A percentile compares a stretch with the other conserved stretches of the same genome.
phyloP scores from a whole-genome alignment of 2,329 filamentous ascomycete species.

The Myriosclerotinia duriaeana region DNA sequence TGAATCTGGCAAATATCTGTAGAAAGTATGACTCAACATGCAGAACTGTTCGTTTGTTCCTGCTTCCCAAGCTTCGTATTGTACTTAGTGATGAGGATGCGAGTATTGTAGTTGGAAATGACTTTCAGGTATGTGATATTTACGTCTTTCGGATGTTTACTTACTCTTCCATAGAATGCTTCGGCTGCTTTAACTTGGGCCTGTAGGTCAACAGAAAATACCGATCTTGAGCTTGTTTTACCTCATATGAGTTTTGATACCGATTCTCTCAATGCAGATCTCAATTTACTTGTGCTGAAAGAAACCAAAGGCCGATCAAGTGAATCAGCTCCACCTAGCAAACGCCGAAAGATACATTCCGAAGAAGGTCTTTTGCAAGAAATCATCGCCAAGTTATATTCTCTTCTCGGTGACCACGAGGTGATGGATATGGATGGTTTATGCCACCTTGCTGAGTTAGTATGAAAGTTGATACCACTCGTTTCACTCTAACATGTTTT shows the following conservation, averaged over 20 bases:
- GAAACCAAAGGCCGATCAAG: slow-evolving; percentile 12
- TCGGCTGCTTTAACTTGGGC: slow-evolving; percentile 28
- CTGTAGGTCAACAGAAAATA: slow-evolving; percentile 25
- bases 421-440: slow-evolving; percentile 43
- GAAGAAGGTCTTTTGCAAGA: slow-evolving; percentile 35
- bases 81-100: slow-evolving; percentile 24
- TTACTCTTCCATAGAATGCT: slow-evolving; percentile 31
- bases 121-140: slow-evolving; percentile 35
- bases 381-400: slow-evolving; percentile 41
- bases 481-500: slow-evolving; percentile 10
- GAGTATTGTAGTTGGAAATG: slow-evolving; percentile 26
- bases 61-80: slow-evolving; percentile 32
- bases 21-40: slow-evolving; percentile 32
- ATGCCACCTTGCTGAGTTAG: slow-evolving; percentile 51
- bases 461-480: slow-evolving; percentile 26
- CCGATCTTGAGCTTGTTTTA: slow-evolving; percentile 5
- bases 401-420: slow-evolving; percentile 42
- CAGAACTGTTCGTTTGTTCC: slow-evolving; percentile 29
- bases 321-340: slow-evolving; percentile 30
- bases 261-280: slow-evolving; percentile 33
- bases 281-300: slow-evolving; percentile 30
- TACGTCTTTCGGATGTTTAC: neutral
- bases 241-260: slow-evolving; percentile 30
- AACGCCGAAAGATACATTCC: slow-evolving; percentile 41
- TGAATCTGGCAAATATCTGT: slow-evolving; percentile 35